Base-by-base conservation (phyloP, 2,329 filamentous ascomycete species). In the Pyrenophora graminea region DNA sequence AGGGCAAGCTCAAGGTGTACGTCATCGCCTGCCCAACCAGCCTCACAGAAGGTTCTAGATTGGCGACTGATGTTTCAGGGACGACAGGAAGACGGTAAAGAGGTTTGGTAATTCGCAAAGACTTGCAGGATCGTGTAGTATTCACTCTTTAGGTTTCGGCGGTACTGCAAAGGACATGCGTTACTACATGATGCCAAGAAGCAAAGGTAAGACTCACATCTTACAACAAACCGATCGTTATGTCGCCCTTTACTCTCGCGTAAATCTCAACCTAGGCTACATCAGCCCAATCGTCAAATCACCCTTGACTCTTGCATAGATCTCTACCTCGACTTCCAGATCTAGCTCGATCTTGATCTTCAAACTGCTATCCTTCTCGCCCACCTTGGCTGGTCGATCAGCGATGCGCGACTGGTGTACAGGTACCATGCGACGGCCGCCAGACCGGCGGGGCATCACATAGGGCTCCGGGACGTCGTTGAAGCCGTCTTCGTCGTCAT, bases 331-430 rank as follows among this genome's bases (percentile, higher is more conserved):
- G 41, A 66, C 63, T 61, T 67, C 64, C 40, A 68, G 65, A 66
- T 76, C 73, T 52, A 76, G 46, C 63, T 76, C 73, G 53, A 76
- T 74, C 63, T 75, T 74, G 58, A 76, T 72, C 63, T 75, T 75
- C 59, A 75, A 56, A 52, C 63, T 69, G 58, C 70, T 74, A 46
- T 74, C 73, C 56, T 71, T 63, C 41, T 63, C 63, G 53, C 70
- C 71, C 39, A 63, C 58, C 30, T 71, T 71, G 19, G 51, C 25
- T 17, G 71, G 73, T 9, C 73, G 58, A 57, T 76, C 72, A 43
- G 72, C 67, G 55, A 76, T 75, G 46, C 73, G 63, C 1, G 72
- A 75, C 54, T 76, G 64, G 47, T 70, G 65, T 9, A 71, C 68
- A 2, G 70, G 71, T 15, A 62, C 54, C 33, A 62, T 67, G 6